phyloP scores from a whole-genome alignment of 2,329 filamentous ascomycete genomes.

The Dactylellina haptotyla region DNA sequence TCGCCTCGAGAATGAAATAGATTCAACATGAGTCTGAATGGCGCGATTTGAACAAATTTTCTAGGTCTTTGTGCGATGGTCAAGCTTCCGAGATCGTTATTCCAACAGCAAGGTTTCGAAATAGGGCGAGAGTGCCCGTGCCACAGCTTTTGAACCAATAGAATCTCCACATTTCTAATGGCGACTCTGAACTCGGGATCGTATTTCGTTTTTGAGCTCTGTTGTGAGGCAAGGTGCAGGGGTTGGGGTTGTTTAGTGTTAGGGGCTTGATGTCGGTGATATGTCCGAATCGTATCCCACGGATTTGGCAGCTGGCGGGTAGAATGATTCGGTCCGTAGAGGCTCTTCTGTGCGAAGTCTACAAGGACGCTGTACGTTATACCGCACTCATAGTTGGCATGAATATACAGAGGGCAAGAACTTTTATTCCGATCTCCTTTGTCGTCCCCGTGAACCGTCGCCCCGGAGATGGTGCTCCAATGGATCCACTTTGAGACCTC shows the following conservation, averaged over 20 bases:
- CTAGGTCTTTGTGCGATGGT: slow-evolving; percentile 6
- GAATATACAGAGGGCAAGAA: slow-evolving; percentile 2
- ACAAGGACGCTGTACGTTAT: slow-evolving; percentile 23
- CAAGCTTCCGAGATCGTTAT: neutral
- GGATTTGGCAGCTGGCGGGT: neutral
- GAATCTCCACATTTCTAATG: neutral
- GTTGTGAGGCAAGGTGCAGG: neutral
- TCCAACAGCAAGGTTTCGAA: slow-evolving; percentile 16
- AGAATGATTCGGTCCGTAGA: neutral
- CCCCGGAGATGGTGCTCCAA: neutral
- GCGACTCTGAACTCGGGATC: neutral
- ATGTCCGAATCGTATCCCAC: neutral
- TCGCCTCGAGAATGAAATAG: slow-evolving; percentile 16
- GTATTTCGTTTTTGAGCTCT: neutral
- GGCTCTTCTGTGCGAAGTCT: slow-evolving; percentile 14
- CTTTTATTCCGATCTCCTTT: neutral
- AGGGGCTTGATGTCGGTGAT: neutral
- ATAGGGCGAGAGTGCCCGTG: slow-evolving; percentile 4
- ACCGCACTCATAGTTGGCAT: slow-evolving; percentile 1
- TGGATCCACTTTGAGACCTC: slow-evolving; percentile 17
- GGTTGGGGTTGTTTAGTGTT: neutral
- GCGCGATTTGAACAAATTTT: slow-evolving; percentile 25
- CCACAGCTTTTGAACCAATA: slow-evolving; percentile 13
- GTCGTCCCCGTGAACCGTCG: neutral
- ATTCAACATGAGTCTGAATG: slow-evolving; percentile 19